These are phyloP conservation scores for Myxozyma neotropica DNA, from an alignment of 805 yeast species.

Conservation along the genomic window DNA sequence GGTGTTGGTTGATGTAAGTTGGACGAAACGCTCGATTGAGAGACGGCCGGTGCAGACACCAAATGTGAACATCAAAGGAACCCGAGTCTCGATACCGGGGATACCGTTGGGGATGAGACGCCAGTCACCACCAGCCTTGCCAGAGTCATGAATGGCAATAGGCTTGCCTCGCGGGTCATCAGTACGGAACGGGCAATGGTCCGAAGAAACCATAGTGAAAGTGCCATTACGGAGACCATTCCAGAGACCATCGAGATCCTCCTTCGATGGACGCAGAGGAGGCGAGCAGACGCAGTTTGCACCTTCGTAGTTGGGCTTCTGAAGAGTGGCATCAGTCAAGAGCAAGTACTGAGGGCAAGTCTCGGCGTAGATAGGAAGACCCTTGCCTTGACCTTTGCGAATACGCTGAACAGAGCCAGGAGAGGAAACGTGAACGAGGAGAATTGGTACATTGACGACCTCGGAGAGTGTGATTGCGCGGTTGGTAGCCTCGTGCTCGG, in stretches of 20 bases:
- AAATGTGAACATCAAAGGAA: conserved; percentile 48
- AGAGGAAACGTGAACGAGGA: conserved; percentile 55
- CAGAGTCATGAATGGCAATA: conserved; percentile 39
- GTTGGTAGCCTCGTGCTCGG: conserved; percentile 56
- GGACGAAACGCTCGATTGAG: conserved; percentile 51
- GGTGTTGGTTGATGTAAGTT: conserved; percentile 51
- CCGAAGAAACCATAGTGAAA: conserved; percentile 51
- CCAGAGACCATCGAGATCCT: conserved; percentile 52
- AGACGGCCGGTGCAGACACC: conserved; percentile 51
- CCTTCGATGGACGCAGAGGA: conserved; percentile 49
- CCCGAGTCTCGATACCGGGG: conserved; percentile 54
- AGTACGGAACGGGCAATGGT: conserved; percentile 52
- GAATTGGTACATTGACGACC: conserved; percentile 50
- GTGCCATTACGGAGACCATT: conserved; percentile 52
- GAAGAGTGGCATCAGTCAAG: conserved; percentile 47
- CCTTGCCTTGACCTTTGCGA: conserved; percentile 48
- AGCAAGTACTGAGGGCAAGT: conserved; percentile 57
- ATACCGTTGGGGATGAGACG: conserved; percentile 51
- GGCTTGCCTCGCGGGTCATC: conserved; percentile 50
- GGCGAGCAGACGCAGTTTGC: conserved; percentile 57
- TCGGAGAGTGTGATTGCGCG: conserved; percentile 51
- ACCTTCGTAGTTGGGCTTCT: conserved; percentile 49
- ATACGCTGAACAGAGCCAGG: conserved; percentile 49
- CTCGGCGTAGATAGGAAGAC: conserved; percentile 52
- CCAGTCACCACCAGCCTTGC: conserved; percentile 35